phyloP scores from a whole-genome alignment of 768 basidiomycete species.

The Scleroderma bovista region DNA sequence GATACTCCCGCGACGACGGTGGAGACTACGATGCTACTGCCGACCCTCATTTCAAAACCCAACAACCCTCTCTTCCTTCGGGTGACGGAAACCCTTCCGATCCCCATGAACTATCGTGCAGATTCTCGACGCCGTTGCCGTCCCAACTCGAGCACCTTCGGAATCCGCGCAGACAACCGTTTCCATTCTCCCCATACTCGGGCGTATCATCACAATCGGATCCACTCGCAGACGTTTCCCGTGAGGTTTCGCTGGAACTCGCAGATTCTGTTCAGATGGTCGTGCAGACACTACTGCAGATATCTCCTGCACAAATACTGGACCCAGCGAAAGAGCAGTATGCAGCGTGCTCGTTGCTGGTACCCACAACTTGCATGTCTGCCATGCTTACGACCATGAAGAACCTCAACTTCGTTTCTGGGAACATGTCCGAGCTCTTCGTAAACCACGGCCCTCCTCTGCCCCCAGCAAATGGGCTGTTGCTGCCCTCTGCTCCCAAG shows the following conservation, averaged over 20 bases:
- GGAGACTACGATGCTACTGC: conserved; percentile 25
- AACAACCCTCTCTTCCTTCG: conserved; percentile 18
- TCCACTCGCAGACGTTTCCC: conserved; percentile 21
- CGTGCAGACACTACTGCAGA: conserved; percentile 85
- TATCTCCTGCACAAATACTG: conserved; percentile 84
- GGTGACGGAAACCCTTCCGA: conserved; percentile 24
- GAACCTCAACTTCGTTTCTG: conserved; percentile 88
- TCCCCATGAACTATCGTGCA: conserved; percentile 61
- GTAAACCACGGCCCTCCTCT: conserved; percentile 12
- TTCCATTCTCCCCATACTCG: conserved; percentile 7
- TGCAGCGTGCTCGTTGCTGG: conserved; percentile 79
- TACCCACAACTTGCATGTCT: conserved; percentile 84
- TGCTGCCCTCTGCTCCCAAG: conserved; percentile 14
- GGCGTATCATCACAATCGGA: conserved; percentile 14
- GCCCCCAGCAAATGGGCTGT: conserved; percentile 13
- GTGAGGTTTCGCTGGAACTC: conserved; percentile 76
- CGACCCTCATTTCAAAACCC: conserved; percentile 19
- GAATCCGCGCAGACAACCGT: conserved; percentile 50
- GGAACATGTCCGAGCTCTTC: conserved; percentile 56
- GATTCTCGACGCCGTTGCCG: conserved; percentile 76
- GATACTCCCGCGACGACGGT: conserved; percentile 25
- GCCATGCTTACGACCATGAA: conserved; percentile 91
- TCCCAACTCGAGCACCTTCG: conserved; percentile 70
- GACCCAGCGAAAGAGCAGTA: conserved; percentile 94
- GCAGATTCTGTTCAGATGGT: conserved; percentile 89